Conservation (phyloP, 2,329 filamentous ascomycete species). For the Paecilomyces formosus region DNA sequence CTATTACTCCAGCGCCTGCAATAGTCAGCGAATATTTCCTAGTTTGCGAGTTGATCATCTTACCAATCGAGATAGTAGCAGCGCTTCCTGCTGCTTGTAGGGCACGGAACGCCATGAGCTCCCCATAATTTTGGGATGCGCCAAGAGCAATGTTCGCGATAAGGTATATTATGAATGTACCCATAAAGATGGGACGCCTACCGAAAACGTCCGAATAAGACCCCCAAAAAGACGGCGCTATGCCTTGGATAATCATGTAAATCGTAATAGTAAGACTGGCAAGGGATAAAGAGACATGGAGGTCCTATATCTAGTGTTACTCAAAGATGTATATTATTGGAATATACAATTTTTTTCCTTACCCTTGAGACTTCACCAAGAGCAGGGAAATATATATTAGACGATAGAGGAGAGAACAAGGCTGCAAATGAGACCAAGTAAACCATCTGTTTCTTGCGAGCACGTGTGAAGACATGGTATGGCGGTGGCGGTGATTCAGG, state of each 20-base stretch:
- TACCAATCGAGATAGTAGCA: constrained; percentile 43
- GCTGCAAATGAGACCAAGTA: constrained; percentile 32
- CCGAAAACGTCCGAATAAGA: constrained; percentile 43
- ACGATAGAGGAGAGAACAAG: constrained; percentile 38
- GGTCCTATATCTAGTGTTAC: constrained; percentile 6
- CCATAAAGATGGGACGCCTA: constrained; percentile 38
- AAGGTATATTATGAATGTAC: constrained; percentile 42
- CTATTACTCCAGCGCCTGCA: constrained; percentile 33
- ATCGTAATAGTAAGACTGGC: constrained; percentile 30
- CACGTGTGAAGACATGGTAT: background rate
- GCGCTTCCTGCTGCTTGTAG: constrained; percentile 44
- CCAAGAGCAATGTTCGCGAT: constrained; percentile 41
- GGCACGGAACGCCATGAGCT: constrained; percentile 39
- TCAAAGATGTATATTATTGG: background rate
- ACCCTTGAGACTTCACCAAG: constrained; percentile 21
- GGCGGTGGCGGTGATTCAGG: background rate
- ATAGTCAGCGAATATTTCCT: constrained; percentile 1
- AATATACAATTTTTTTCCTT: background rate
- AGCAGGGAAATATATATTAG: constrained; percentile 42
- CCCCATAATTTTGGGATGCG: constrained; percentile 35
- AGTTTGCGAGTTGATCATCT: background rate
- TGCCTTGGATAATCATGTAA: constrained; percentile 46
- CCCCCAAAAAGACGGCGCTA: constrained; percentile 44
- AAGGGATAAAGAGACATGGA: constrained; percentile 19
- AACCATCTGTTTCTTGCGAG: constrained; percentile 28